Conservation (phyloP, 352 stramenopile genomes). For the Thraustochytrium striatum region DNA sequence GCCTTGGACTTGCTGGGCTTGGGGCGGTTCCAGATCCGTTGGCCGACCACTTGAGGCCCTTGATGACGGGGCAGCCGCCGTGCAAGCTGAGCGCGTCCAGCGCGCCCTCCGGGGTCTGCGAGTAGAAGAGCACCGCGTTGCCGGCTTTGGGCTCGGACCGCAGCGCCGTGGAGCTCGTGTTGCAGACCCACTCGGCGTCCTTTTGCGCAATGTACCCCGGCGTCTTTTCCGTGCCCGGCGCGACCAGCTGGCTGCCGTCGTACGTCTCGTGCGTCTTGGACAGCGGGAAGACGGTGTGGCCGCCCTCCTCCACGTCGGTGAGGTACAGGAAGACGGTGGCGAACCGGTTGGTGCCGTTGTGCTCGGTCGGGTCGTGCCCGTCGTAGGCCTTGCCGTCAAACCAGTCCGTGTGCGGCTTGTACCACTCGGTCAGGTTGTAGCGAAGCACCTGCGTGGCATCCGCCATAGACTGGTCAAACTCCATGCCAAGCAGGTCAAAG, state of each 20-base stretch:
- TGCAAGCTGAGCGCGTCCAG: constrained; percentile 78
- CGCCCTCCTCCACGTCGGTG: constrained; percentile 88
- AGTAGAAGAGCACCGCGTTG: constrained; percentile 95
- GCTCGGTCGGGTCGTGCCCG: constrained; percentile 2
- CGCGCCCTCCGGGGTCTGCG: constrained; percentile 85
- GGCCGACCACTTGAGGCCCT: constrained; percentile 88
- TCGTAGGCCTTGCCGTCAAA: constrained; percentile 48
- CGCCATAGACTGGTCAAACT: constrained; percentile 30
- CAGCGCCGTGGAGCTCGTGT: constrained; percentile 50
- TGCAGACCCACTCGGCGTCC: constrained; percentile 41
- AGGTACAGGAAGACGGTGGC: constrained; percentile 95
- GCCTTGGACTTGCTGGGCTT: constrained; percentile 43
- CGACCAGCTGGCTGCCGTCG: constrained; percentile 64
- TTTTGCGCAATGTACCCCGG: constrained; percentile 45
- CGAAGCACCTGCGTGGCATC: constrained; percentile 39
- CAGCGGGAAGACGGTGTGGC: constrained; percentile 93
- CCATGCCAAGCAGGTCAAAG: constrained; percentile 48
- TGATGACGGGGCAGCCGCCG: constrained; percentile 88
- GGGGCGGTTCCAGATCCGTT: constrained; percentile 74
- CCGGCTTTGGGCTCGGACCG: constrained; percentile 68
- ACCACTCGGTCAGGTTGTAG: constrained; percentile 46
- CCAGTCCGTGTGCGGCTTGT: constrained; percentile 49
- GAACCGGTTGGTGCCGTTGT: constrained; percentile 79
- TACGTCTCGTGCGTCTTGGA: constrained; percentile 58
- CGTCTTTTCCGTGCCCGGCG: constrained; percentile 42